Evolutionary conservation across 1,284 basidiomycete species (phyloP).

Genomic region (Lignosus rhinocerotis): DNA sequence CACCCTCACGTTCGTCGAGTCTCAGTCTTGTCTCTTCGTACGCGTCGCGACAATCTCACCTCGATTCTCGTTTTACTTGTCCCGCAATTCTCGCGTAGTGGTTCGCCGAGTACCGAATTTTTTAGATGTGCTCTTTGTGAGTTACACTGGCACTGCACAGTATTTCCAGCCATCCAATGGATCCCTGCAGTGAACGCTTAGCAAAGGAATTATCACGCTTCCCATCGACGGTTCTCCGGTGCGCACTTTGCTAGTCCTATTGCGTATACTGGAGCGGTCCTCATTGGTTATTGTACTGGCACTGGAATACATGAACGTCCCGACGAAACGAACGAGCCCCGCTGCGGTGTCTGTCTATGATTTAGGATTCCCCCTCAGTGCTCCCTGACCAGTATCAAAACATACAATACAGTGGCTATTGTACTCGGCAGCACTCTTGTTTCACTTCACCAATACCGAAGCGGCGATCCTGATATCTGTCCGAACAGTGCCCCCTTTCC

Average conservation of each 20-base stretch:
- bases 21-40: no score
- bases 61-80: no score
- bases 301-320: neutral
- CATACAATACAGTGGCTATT: neutral
- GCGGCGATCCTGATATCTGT: conserved; percentile 14
- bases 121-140: no score
- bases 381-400: neutral
- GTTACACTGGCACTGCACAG: no score
- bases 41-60: no score
- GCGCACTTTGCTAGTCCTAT: neutral
- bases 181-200: neutral
- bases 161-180: no score
- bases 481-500: neutral
- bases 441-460: conserved; percentile 20
- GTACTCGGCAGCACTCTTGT: neutral
- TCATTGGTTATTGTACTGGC: neutral
- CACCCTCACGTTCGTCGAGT: no score
- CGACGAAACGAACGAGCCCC: neutral
- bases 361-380: neutral
- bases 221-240: neutral
- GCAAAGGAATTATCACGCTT: neutral
- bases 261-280: conserved; percentile 3
- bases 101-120: no score
- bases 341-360: neutral
- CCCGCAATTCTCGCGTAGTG: no score